These are phyloP conservation scores for Intubia oerlemansii DNA, from an alignment of 2,329 filamentous ascomycete species.

Conservation along the genomic window DNA sequence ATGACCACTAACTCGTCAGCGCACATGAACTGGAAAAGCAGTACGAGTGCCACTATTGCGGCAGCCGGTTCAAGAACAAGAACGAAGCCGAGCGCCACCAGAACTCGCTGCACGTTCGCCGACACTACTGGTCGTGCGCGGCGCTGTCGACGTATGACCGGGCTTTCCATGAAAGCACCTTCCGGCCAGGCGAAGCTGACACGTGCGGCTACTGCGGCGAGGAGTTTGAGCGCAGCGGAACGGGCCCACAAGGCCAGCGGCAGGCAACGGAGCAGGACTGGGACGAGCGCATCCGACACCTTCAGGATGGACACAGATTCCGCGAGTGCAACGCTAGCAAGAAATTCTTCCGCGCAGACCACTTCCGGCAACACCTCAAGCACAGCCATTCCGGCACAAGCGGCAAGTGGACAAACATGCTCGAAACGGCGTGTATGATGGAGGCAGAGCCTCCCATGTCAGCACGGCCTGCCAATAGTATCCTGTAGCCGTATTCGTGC, in stretches of 20 bases:
- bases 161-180: conserved; percentile 68
- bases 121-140: conserved; percentile 93
- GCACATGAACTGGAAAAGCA: conserved; percentile 88
- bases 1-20: conserved; percentile 25
- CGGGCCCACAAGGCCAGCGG: no score
- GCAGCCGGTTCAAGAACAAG: conserved; percentile 96
- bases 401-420: conserved; percentile 97
- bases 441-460: conserved; percentile 61
- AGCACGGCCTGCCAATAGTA: no score
- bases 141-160: conserved; percentile 57
- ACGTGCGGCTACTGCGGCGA: conserved; percentile 90
- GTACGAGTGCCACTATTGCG: conserved; percentile 81
- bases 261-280: conserved; percentile 62
- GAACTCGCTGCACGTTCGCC: conserved; percentile 78
- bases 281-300: conserved; percentile 67
- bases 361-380: conserved; percentile 95
- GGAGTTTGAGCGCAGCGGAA: conserved; percentile 47
- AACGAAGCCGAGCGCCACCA: conserved; percentile 94
- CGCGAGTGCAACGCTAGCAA: conserved; percentile 95
- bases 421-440: conserved; percentile 93
- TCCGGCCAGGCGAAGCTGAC: conserved; percentile 45
- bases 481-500: no score
- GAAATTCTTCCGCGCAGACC: conserved; percentile 93
- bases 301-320: conserved; percentile 88
- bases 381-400: conserved; percentile 91